Evolutionary conservation across 805 yeast species (phyloP), one percentile per base, ranked within the genome.

Genomic region (Kuraishia ogatae): DNA sequence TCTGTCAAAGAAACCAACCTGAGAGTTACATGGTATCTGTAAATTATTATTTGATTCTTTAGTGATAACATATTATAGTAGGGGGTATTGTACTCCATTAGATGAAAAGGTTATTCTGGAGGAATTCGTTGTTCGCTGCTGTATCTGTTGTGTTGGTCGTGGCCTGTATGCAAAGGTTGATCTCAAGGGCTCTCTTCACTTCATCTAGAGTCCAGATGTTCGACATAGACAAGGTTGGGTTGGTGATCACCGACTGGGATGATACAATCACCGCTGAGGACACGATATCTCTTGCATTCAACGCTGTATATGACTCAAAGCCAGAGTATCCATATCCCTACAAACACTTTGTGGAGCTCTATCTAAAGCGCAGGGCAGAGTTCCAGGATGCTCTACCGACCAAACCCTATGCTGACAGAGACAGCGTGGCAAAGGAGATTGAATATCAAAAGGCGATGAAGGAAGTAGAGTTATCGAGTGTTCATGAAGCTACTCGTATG

Each of bases 221-320:
- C 28, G 51, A 49, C 19, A 29, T 29, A 10, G 24, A 17, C 5
- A 15, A 29, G 39, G 20, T 58, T 4, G 47, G 51, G 19, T 51
- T 59, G 17, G 58, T 83, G 11, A 71, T 83, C 1, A 66, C 78
- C 2, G 90, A 84, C 60, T 84, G 87, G 84, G 90, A 84, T 63
- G 89, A 83, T 49, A 84, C 89, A 0, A 73, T 82, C 26, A 82
- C 89, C 0, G 59, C 61, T 5, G 62, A 66, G 29, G 89, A 84
- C 64, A 83, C 90, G 0, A 76, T 84, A 28, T 64, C 64, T 24
- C 61, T 79, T 4, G 70, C 82, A n/a, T 81, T 83, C 15, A 67
- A 73, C 39, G 73, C 81, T 2, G 79, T 83, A 0, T 78, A 79
- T 53, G 39, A 35, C 2, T 53, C 62, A 17, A 71, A 74, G 49